A percentile compares a stretch with the other conserved stretches of the same genome.
Evolutionary conservation across 805 yeast genomes (phyloP).

Genomic region (Blastobotrys attinorum): DNA sequence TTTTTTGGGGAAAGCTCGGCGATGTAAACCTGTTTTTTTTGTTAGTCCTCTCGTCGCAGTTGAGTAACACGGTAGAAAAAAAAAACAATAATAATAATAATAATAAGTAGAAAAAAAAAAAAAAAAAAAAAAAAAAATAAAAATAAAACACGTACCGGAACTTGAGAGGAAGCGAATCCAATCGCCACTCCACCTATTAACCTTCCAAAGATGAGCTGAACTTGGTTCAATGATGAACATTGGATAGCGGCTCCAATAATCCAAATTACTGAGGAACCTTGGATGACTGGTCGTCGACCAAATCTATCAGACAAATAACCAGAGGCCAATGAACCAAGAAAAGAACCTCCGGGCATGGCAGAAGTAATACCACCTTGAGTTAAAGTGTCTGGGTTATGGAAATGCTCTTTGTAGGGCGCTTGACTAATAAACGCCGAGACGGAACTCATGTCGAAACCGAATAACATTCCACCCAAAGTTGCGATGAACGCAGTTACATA

Average conservation of each 20-base stretch:
- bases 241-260: conserved; percentile 53
- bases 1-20: conserved; percentile 57
- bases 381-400: conserved; percentile 45
- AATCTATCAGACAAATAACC: conserved; percentile 40
- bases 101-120: too few species aligned
- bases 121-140: too few species aligned
- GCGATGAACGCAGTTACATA: conserved; percentile 48
- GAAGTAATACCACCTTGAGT: conserved; percentile 70
- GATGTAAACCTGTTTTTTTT: too few species aligned
- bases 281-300: conserved; percentile 52
- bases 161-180: conserved; percentile 58
- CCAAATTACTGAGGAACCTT: conserved; percentile 48
- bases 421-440: conserved; percentile 57
- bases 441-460: conserved; percentile 75
- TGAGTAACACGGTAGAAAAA: too few species aligned
- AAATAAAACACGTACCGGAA: too few species aligned
- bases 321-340: conserved; percentile 56
- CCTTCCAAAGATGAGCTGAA: conserved; percentile 46
- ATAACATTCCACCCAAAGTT: conserved; percentile 60
- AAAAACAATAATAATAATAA: too few species aligned
- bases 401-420: conserved; percentile 41
- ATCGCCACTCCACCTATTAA: conserved; percentile 56
- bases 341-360: conserved; percentile 72
- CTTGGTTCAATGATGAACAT: conserved; percentile 36
- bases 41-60: too few species aligned